These are phyloP conservation scores for Pseudoperonospora humuli DNA, from an alignment of 352 stramenopile genomes.

Conservation along the genomic window DNA sequence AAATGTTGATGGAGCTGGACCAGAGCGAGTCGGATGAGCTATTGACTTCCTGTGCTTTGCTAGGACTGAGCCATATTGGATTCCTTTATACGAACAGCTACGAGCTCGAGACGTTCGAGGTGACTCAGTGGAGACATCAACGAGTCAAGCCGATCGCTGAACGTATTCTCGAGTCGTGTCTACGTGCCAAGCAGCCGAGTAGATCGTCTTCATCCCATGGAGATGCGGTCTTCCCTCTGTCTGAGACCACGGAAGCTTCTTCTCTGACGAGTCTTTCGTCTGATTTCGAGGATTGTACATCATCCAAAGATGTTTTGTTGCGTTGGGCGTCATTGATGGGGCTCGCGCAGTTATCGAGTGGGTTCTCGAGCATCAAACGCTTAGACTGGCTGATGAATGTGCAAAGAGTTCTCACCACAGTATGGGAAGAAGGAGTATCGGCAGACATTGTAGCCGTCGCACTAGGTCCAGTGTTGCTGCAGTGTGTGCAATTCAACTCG, in stretches of 20 bases:
- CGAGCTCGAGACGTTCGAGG: conserved; percentile 14
- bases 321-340: conserved; percentile 33
- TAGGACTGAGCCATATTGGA: conserved; percentile 25
- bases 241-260: neutral
- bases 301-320: conserved; percentile 5
- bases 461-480: conserved; percentile 31
- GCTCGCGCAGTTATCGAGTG: conserved; percentile 20
- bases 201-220: conserved; percentile 1
- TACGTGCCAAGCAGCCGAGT: conserved; percentile 1
- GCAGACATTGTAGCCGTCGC: conserved; percentile 22
- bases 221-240: conserved; percentile 18
- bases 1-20: conserved; percentile 16
- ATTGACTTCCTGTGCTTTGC: conserved; percentile 12
- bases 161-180: conserved; percentile 8
- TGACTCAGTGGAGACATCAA: conserved; percentile 19
- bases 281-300: conserved; percentile 1
- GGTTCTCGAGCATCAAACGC: conserved; percentile 23
- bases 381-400: conserved; percentile 41
- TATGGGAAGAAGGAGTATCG: conserved; percentile 21
- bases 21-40: conserved; percentile 10
- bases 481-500: conserved; percentile 30
- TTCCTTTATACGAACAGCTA: conserved; percentile 18
- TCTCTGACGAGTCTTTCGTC: conserved; percentile 1
- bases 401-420: conserved; percentile 18
- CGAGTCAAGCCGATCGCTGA: conserved; percentile 23